Percentiles rank a stretch among this genome's conserved stretches.
These are phyloP conservation scores for Blastomyces gilchristii DNA, from an alignment of 2,329 filamentous ascomycete genomes.

Conservation along the genomic window DNA sequence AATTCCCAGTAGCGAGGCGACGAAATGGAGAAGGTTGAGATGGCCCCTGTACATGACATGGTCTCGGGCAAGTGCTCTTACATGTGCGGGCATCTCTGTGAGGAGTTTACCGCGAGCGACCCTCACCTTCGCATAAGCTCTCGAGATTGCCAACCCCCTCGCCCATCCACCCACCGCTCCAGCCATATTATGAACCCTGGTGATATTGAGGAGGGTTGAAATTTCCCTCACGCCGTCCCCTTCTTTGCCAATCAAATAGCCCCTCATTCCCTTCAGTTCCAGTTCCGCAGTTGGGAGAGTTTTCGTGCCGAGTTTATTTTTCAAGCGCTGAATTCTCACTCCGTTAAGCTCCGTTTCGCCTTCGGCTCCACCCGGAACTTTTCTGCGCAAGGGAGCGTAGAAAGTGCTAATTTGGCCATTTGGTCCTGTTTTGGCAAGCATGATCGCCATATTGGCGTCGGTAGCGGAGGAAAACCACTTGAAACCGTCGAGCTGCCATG, in stretches of 20 bases:
- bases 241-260: constrained; percentile 55
- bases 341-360: constrained; percentile 48
- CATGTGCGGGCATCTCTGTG: constrained; percentile 33
- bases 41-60: constrained; percentile 31
- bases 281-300: constrained; percentile 63
- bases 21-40: constrained; percentile 31
- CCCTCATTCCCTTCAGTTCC: constrained; percentile 52
- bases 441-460: constrained; percentile 53
- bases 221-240: constrained; percentile 60
- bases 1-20: constrained; percentile 27
- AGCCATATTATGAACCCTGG: constrained; percentile 34
- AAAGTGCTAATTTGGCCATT: constrained; percentile 49
- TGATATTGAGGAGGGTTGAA: constrained; percentile 58
- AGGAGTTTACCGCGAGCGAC: constrained; percentile 29
- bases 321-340: constrained; percentile 56
- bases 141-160: constrained; percentile 32
- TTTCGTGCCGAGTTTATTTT: constrained; percentile 62
- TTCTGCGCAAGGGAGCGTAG: constrained; percentile 50
- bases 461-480: constrained; percentile 61
- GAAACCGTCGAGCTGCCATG: constrained; percentile 54
- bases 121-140: constrained; percentile 33
- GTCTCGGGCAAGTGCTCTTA: constrained; percentile 30
- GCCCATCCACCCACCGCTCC: constrained; percentile 31
- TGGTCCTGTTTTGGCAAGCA: constrained; percentile 49
- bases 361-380: constrained; percentile 13